These are phyloP conservation scores for Bruguiera gymnorhiza DNA, from an alignment of 345 rosid genomes.

Conservation along the genomic window DNA sequence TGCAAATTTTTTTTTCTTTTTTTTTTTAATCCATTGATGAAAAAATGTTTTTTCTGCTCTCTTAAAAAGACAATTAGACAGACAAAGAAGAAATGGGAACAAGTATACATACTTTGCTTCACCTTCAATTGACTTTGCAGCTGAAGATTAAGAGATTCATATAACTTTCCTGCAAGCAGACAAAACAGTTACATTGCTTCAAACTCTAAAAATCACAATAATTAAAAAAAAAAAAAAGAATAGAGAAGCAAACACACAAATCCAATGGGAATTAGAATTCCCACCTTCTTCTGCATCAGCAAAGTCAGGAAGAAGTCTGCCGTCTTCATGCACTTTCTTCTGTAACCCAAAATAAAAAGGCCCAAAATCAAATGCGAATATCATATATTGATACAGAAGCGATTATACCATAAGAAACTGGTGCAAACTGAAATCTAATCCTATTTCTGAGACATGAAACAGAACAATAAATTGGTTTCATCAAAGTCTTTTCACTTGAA, in stretches of 20 bases:
- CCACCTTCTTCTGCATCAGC: constrained; percentile 83
- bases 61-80: not conserved
- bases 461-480: too few relatives aligned
- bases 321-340: constrained; percentile 85
- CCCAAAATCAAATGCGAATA: constrained; percentile 19
- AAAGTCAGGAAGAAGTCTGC: constrained; percentile 73
- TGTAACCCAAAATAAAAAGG: constrained; percentile 34
- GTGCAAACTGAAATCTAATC: not conserved
- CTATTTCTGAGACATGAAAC: not conserved
- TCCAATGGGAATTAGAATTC: constrained; percentile 5
- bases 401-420: not conserved
- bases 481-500: too few relatives aligned
- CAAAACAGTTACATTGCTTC: constrained; percentile 10
- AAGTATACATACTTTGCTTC: constrained; percentile 54
- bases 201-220: constrained; percentile 1
- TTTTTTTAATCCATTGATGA: too few relatives aligned
- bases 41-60: not conserved
- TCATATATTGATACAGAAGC: not conserved
- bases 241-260: not conserved
- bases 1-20: too few relatives aligned
- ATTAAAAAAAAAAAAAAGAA: not conserved
- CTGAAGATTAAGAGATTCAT: constrained; percentile 70
- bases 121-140: constrained; percentile 67
- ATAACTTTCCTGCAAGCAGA: constrained; percentile 62
- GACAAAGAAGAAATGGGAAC: constrained; percentile 2